phyloP scores from a whole-genome alignment of 176 grass and related monocot species.

The Calamus simplicifolius region DNA sequence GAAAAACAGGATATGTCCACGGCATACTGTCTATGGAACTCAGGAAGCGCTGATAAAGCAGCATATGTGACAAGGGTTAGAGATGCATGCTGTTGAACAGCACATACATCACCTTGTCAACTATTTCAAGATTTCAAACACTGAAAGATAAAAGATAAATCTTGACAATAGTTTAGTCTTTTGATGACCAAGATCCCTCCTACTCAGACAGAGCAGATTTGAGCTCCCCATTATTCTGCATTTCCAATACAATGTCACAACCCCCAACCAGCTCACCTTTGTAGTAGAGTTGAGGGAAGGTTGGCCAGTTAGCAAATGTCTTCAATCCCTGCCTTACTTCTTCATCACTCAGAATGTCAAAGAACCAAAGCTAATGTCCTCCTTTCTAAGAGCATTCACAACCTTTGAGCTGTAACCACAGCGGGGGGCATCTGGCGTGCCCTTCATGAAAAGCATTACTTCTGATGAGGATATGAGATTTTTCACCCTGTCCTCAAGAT shows the following conservation, averaged over 20 bases:
- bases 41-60: neutral
- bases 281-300: constrained; percentile 92
- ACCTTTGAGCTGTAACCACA: constrained; percentile 92
- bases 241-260: constrained; percentile 83
- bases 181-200: neutral
- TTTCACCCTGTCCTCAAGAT: constrained; percentile 48
- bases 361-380: constrained; percentile 65
- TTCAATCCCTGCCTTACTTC: constrained; percentile 86
- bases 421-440: constrained; percentile 64
- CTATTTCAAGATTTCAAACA: neutral
- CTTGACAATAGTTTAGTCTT: neutral
- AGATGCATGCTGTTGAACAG: too few relatives aligned
- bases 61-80: neutral
- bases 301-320: constrained; percentile 90
- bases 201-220: constrained; percentile 58
- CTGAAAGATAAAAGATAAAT: neutral
- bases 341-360: constrained; percentile 80
- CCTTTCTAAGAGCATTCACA: constrained; percentile 63
- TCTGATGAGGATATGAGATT: constrained; percentile 38
- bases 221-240: constrained; percentile 64
- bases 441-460: constrained; percentile 98
- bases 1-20: neutral
- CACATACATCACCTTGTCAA: neutral
- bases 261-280: constrained; percentile 89
- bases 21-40: neutral